Percentiles rank a stretch among this genome's conserved stretches.
phyloP scores from a whole-genome alignment of 306 rosid genomes.

The Medicago ruthenica region DNA sequence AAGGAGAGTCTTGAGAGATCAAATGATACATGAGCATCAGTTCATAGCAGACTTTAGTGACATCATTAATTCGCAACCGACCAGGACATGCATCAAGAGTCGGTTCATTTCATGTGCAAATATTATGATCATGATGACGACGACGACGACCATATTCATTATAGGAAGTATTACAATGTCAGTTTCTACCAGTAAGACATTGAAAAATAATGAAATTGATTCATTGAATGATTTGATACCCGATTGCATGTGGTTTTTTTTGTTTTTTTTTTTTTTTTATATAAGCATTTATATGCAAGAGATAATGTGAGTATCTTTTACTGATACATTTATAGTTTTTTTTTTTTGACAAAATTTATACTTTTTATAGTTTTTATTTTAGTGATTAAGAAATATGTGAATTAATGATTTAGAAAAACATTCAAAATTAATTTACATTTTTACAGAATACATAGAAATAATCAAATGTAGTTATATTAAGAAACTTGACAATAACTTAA shows the following conservation, averaged over 20 bases:
- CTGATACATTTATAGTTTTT: no score
- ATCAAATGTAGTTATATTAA: no score
- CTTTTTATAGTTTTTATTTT: no score
- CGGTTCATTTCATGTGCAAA: slow-evolving; percentile 12
- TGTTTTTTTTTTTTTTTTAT: not conserved
- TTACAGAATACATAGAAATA: no score
- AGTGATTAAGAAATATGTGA: no score
- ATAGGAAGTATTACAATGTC: not conserved
- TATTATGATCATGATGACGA: not conserved
- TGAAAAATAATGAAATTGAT: not conserved
- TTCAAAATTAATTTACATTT: no score
- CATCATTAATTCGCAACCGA: slow-evolving; percentile 1
- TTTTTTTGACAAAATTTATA: no score
- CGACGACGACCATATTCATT: no score
- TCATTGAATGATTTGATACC: not conserved
- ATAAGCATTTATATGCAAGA: not conserved
- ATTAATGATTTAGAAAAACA: no score
- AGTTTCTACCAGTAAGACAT: not conserved
- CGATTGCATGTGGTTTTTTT: not conserved
- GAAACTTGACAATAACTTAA: no score
- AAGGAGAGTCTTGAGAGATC: slow-evolving; percentile 87
- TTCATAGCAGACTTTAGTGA: slow-evolving; percentile 66
- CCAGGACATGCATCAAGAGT: slow-evolving; percentile 6
- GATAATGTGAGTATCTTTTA: not conserved
- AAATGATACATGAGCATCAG: slow-evolving; percentile 68